Evolutionary conservation across 495 filamentous ascomycete genomes (phyloP), one percentile per base, ranked within the genome.

Genomic region (Tetracladium setigerum): DNA sequence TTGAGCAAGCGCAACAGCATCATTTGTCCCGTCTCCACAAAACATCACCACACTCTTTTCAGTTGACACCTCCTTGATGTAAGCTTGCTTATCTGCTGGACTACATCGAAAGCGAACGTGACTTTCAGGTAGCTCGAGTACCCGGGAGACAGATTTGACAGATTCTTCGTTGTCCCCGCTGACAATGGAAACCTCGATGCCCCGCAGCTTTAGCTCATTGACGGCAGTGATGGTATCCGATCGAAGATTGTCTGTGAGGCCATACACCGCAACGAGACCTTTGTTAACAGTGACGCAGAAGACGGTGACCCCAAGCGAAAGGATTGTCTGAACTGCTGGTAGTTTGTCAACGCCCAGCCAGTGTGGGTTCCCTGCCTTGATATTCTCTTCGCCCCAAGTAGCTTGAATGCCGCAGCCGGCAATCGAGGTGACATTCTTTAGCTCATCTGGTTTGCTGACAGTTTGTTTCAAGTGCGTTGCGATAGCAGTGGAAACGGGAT

Each of bases 21-120:
- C 87, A 62, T 92, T 92, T 4, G 83, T 87, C 7, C 87, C 87
- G 55, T 92, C 87, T 36, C 87, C 87, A 53, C 74, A 72, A 63
- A 91, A 89, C 14, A 89, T 50, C 16, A 87, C 71, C 3, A 71
- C 40, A 27, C 10, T 44, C 48, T 39, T 63, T 60, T 43, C 41
- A 49, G n/a, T 19, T 35, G n/a, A 30, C 30, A 76, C 53, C 8
- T 58, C 34, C 40, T 79, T 61, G 41, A 87, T 66, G 59, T 86
- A 86, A 1, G 50, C 58, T 52, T 79, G 64, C 62, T 89, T 88
- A 56, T 86, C 78, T 13, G 55, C 65, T 0, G 84, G 84, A 0
- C 69, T 68, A 55, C 76, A 77, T 1, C 73, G 65, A 3, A 73
- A 72, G 6, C 62, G 63, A 11, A 77, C 67, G 37, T 77, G 67